Percentiles rank a stretch among this genome's conserved stretches.
These are phyloP conservation scores for Luzula sylvatica DNA, from an alignment of 176 grass and related monocot species.

Conservation along the genomic window DNA sequence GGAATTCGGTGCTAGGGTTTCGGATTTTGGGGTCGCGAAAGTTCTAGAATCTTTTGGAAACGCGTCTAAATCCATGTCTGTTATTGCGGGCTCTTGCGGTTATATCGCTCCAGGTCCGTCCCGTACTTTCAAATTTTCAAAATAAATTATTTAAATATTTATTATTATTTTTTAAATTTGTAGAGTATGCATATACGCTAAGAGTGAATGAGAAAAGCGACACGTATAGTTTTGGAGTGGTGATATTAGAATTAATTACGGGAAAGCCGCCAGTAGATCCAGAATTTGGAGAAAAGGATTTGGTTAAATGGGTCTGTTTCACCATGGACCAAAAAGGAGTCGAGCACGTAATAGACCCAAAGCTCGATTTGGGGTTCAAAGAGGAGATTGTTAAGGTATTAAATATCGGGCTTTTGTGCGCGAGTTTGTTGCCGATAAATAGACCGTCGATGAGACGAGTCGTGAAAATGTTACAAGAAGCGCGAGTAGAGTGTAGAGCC, in stretches of 20 bases:
- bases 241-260: constrained; percentile 68
- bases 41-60: constrained; percentile 29
- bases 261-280: constrained; percentile 63
- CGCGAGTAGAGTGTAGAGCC: constrained; percentile 14
- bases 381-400: constrained; percentile 57
- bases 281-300: constrained; percentile 79
- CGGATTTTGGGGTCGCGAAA: constrained; percentile 78
- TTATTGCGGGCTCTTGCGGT: constrained; percentile 66
- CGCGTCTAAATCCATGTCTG: constrained; percentile 57
- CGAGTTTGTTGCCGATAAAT: constrained; percentile 80
- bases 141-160: not conserved
- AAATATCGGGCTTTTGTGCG: constrained; percentile 55
- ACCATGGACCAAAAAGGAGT: constrained; percentile 55
- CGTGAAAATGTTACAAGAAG: constrained; percentile 85
- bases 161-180: not conserved
- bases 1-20: constrained; percentile 44
- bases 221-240: constrained; percentile 87
- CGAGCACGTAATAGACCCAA: constrained; percentile 46
- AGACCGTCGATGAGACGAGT: constrained; percentile 63
- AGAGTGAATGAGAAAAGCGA: constrained; percentile 91
- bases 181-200: constrained; percentile 86
- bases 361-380: constrained; percentile 35
- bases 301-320: constrained; percentile 76
- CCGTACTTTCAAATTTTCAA: not conserved
- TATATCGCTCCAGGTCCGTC: constrained; percentile 79